Evolutionary conservation across 2,329 filamentous ascomycete species (phyloP).

Genomic region (Macrophomina phaseolina): DNA sequence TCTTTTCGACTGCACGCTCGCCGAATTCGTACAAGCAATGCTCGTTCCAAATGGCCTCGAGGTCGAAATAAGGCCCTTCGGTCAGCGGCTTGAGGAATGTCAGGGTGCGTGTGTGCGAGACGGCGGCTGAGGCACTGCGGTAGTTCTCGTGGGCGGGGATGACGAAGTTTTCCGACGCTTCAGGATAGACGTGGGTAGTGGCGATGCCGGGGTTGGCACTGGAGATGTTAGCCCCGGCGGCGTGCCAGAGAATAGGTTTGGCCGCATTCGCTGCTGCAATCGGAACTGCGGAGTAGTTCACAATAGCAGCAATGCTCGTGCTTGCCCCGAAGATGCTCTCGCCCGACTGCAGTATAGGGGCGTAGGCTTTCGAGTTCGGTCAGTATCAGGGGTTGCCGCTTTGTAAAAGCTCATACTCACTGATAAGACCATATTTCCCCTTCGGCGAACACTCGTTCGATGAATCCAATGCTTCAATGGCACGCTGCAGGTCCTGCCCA

Average conservation of each 20-base stretch:
- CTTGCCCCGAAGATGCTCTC: slow-evolving; percentile 7
- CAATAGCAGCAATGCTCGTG: background rate
- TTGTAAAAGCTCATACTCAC: background rate
- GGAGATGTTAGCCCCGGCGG: background rate
- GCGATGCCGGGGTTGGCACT: background rate
- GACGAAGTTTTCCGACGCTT: slow-evolving; percentile 44
- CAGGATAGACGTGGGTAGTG: slow-evolving; percentile 12
- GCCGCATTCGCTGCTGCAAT: background rate
- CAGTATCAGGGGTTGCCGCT: too few relatives aligned
- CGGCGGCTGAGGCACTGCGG: slow-evolving; percentile 59
- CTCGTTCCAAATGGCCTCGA: slow-evolving; percentile 80
- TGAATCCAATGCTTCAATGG: background rate
- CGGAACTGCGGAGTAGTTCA: slow-evolving; percentile 3
- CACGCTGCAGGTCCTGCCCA: background rate
- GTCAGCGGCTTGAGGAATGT: slow-evolving; percentile 68
- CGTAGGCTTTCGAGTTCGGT: background rate
- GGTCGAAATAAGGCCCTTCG: slow-evolving; percentile 71
- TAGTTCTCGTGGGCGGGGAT: slow-evolving; percentile 60
- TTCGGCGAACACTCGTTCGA: background rate
- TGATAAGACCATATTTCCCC: background rate
- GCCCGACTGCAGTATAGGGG: background rate
- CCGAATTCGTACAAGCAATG: slow-evolving; percentile 75
- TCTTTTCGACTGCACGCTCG: slow-evolving; percentile 70
- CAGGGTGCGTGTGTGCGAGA: slow-evolving; percentile 71
- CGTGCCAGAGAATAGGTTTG: slow-evolving; percentile 10